Base-by-base conservation (phyloP, 2,329 filamentous ascomycete genomes). In the Zymoseptoria passerinii region DNA sequence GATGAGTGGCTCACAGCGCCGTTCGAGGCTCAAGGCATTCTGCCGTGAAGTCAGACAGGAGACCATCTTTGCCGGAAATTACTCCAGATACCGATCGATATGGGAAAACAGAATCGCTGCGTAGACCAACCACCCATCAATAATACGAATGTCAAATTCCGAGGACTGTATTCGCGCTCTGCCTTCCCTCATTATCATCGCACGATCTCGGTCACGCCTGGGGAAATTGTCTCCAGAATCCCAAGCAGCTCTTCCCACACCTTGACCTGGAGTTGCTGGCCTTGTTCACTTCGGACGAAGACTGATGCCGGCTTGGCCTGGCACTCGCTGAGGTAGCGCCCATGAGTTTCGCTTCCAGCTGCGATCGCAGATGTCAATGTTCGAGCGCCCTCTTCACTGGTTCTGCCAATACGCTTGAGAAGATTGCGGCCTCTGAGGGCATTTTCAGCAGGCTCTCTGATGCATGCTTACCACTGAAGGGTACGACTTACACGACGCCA, bases 281-380 rank as follows among this genome's bases (percentile, higher is more conserved):
- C 75, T 60, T 73, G 68, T 13, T 63, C 59, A 48, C 70, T 74
- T 48, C 63, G 49, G 13, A 74, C 72, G 48, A 70, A 71, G 5
- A 57, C 51, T 6, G 67, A 67, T 5, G 70, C 66, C 23, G 61
- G 56, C 29, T 60, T 60, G 8, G 75, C 61, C 54, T 64, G 53
- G 18, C 70, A 71, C 49, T 77, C 70, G 28, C 67, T 70, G 51
- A 76, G 56, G 58, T 76, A 77, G 58, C 72, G 63, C 0, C 75
- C 75, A 59, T 78, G 74, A 1, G 66, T 69, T 52, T 74, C 70
- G 0, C 58, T 49, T 0, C 73, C 74, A 28, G 63, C 67, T 5
- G 55, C 55, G 2, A 60, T 57, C 1, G 71, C 73, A 57, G 71
- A 65, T 0, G 74, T 71, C 16, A 77, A 65, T 2, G 69, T 74